Evolutionary conservation across 2,329 filamentous ascomycete species (phyloP).

Genomic region (Fusarium xyrophilum): DNA sequence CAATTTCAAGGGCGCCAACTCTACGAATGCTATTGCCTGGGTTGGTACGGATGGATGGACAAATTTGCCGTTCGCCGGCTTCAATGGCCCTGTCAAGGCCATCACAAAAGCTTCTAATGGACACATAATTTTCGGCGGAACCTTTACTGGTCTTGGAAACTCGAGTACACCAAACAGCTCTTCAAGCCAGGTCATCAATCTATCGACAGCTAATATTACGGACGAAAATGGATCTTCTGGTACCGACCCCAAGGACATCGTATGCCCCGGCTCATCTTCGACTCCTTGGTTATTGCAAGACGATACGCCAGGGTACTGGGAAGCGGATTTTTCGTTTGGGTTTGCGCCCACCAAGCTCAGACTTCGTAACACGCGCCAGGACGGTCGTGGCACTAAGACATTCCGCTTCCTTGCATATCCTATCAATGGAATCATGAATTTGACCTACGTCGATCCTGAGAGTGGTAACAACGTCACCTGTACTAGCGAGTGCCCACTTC

Average conservation of each 20-base stretch:
- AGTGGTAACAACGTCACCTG: conserved; percentile 74
- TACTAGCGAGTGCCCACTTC: conserved; percentile 85
- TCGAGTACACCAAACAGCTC: conserved; percentile 70
- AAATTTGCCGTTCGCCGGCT: conserved; percentile 87
- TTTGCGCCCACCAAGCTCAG: conserved; percentile 88
- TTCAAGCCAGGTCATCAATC: conserved; percentile 82
- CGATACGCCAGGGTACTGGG: conserved; percentile 79
- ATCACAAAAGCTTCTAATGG: conserved; percentile 82
- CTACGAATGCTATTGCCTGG: conserved; percentile 91
- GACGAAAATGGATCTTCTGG: conserved; percentile 67
- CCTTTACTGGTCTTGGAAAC: conserved; percentile 88
- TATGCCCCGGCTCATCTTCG: conserved; percentile 76
- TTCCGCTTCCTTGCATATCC: conserved; percentile 88
- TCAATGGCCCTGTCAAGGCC: conserved; percentile 89
- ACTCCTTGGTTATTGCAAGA: conserved; percentile 82
- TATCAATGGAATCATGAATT: conserved; percentile 91
- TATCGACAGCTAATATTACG: conserved; percentile 78
- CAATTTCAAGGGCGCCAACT: conserved; percentile 79
- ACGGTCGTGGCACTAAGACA: conserved; percentile 85
- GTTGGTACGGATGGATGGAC: conserved; percentile 71
- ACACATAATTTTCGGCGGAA: conserved; percentile 90
- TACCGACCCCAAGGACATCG: conserved; percentile 76
- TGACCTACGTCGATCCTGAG: conserved; percentile 83
- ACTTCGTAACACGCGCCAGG: conserved; percentile 83
- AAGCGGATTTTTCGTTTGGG: conserved; percentile 80